These are phyloP conservation scores for Lithospermum erythrorhizon DNA, from an alignment of 257 asterid species.

Conservation along the genomic window DNA sequence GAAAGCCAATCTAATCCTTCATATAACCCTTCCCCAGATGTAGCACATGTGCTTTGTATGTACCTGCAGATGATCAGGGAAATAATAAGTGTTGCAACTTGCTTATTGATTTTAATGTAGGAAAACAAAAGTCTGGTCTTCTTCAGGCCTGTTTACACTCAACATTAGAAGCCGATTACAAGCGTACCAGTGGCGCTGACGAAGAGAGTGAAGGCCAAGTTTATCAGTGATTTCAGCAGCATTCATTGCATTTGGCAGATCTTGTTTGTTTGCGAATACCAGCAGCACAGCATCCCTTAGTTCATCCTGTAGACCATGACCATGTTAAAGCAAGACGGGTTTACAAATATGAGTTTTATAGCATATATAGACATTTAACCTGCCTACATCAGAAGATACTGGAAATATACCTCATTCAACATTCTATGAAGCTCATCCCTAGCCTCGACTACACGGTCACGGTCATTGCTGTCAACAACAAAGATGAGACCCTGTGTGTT, in stretches of 20 bases:
- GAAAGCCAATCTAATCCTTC: slow-evolving; percentile 95
- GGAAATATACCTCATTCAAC: slow-evolving; percentile 87
- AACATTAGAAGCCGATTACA: no score
- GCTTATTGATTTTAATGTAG: no score
- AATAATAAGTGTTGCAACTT: no score
- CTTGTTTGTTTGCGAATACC: slow-evolving; percentile 85
- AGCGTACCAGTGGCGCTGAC: slow-evolving; percentile 97
- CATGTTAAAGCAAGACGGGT: no score
- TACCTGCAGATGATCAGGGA: slow-evolving; percentile 40
- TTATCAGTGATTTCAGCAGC: slow-evolving; percentile 90
- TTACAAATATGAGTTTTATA: no score
- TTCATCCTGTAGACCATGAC: slow-evolving; percentile 84
- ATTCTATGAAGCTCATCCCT: slow-evolving; percentile 91
- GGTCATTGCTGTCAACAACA: slow-evolving; percentile 87
- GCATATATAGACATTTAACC: no score
- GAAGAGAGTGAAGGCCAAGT: slow-evolving; percentile 85
- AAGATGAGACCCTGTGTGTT: slow-evolving; percentile 88
- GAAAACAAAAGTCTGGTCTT: no score
- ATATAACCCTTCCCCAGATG: slow-evolving; percentile 87
- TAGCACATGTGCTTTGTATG: slow-evolving; percentile 90
- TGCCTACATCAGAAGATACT: no score
- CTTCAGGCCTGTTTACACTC: no score
- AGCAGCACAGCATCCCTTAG: slow-evolving; percentile 80
- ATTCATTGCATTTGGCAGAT: slow-evolving; percentile 91
- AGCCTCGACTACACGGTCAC: slow-evolving; percentile 82